Evolutionary conservation across 257 asterid species (phyloP).

Genomic region (Salvia hispanica): DNA sequence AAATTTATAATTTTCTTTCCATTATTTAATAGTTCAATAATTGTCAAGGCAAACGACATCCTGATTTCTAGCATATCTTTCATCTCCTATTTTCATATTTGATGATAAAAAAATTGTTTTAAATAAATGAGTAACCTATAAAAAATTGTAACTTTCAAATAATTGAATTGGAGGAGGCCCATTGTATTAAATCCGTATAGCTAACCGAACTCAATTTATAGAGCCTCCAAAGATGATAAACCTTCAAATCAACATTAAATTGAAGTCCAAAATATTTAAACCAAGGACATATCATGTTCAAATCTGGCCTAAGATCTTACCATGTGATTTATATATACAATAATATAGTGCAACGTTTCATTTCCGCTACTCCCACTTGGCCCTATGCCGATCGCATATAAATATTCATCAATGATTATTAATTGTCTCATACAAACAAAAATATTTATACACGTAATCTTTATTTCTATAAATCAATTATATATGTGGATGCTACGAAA

Average conservation of each 20-base stretch:
- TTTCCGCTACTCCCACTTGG: constrained; percentile 1
- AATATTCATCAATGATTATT: not conserved
- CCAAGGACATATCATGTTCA: not conserved
- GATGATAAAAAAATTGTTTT: too few species aligned
- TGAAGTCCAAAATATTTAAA: not conserved
- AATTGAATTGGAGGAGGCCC: not conserved
- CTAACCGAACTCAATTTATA: constrained; percentile 18
- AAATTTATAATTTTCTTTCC: too few species aligned
- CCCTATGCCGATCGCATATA: not conserved
- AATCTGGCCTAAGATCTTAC: not conserved
- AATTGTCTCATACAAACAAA: not conserved
- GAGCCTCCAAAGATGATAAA: constrained; percentile 24
- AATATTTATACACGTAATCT: not conserved
- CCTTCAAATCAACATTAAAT: constrained; percentile 15
- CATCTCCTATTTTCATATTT: too few species aligned
- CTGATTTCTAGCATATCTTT: too few species aligned
- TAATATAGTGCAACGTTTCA: not conserved
- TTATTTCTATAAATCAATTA: too few species aligned
- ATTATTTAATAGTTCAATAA: too few species aligned
- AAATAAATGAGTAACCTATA: not conserved
- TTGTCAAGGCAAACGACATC: too few species aligned
- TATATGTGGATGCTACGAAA: too few species aligned
- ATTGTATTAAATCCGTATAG: not conserved
- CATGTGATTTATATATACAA: not conserved
- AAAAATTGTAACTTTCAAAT: not conserved